Percentiles rank a stretch among this genome's conserved stretches.
phyloP scores from a whole-genome alignment of 2,329 filamentous ascomycete genomes.

The Truncatella angustata region DNA sequence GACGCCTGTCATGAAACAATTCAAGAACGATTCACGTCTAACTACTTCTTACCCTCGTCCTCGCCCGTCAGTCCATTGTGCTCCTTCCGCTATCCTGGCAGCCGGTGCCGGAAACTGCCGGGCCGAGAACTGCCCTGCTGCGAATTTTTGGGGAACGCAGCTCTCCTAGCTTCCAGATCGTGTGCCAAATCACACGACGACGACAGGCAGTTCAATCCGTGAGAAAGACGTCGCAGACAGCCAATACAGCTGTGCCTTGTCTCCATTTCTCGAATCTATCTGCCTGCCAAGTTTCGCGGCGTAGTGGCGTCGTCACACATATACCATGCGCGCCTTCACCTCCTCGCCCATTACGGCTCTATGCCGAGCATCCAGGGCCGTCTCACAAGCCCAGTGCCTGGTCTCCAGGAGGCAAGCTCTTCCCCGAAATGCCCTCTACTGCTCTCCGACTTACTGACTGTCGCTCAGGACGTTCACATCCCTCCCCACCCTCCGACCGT shows the following conservation, averaged over 20 bases:
- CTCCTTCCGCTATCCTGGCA: neutral
- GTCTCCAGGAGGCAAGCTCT: slow-evolving; percentile 1
- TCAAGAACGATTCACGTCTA: neutral
- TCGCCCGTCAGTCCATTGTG: no score
- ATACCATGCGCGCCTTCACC: slow-evolving; percentile 1
- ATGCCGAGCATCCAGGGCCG: slow-evolving; percentile 2
- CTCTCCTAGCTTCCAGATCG: slow-evolving; percentile 3
- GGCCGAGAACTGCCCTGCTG: neutral
- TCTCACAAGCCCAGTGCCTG: neutral
- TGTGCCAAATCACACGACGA: slow-evolving; percentile 3
- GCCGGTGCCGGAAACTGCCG: neutral
- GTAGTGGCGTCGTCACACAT: neutral
- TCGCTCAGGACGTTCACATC: slow-evolving; percentile 44
- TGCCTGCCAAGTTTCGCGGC: no score
- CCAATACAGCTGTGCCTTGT: neutral
- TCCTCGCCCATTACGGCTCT: slow-evolving; percentile 7
- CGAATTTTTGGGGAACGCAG: slow-evolving; percentile 2
- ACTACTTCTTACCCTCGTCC: neutral
- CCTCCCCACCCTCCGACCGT: slow-evolving; percentile 45
- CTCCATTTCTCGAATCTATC: neutral
- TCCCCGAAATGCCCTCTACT: neutral
- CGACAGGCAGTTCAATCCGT: neutral
- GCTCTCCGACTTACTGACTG: neutral
- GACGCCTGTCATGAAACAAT: no score
- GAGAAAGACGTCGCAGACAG: neutral